Conservation (phyloP, 2,329 filamentous ascomycete genomes). For the Trichoderma sp. region DNA sequence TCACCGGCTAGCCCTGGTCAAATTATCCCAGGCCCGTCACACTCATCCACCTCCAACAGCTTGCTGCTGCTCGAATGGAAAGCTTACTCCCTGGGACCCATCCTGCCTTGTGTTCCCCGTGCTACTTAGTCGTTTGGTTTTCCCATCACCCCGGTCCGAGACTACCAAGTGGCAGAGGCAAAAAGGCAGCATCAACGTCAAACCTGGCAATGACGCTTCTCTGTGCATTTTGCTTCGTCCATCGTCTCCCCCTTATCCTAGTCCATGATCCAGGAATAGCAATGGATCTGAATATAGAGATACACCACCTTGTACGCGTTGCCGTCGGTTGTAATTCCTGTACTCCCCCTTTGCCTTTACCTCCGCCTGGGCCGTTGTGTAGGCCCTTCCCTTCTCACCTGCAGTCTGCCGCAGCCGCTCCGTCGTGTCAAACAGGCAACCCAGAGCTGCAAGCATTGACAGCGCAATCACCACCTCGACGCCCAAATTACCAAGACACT, state of each 20-base stretch:
- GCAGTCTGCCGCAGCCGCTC: conserved; percentile 26
- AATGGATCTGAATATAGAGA: conserved; percentile 10
- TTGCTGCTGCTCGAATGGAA: conserved; percentile 2
- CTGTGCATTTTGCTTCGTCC: not conserved
- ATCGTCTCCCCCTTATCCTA: not conserved
- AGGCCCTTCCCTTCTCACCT: conserved; percentile 18
- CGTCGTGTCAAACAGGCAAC: conserved; percentile 20
- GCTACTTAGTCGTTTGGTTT: conserved; percentile 10
- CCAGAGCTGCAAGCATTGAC: conserved; percentile 25
- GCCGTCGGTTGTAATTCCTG: conserved; percentile 5
- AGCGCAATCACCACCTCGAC: conserved; percentile 24
- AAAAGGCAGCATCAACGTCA: not conserved
- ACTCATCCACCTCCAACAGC: conserved; percentile 5
- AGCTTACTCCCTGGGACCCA: conserved; percentile 23
- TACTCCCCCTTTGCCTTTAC: conserved; percentile 12
- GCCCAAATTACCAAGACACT: conserved; percentile 18
- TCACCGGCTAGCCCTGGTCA: conserved; percentile 19
- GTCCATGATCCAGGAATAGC: conserved; percentile 6
- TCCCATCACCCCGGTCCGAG: not conserved
- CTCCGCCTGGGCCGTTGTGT: conserved; percentile 16
- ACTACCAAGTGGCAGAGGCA: not conserved
- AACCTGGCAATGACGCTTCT: not conserved
- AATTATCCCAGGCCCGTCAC: conserved; percentile 12
- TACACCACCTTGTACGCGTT: conserved; percentile 19
- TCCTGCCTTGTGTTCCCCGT: conserved; percentile 23